These are phyloP conservation scores for Boechera retrofracta DNA, from an alignment of 345 rosid genomes.

Conservation along the genomic window DNA sequence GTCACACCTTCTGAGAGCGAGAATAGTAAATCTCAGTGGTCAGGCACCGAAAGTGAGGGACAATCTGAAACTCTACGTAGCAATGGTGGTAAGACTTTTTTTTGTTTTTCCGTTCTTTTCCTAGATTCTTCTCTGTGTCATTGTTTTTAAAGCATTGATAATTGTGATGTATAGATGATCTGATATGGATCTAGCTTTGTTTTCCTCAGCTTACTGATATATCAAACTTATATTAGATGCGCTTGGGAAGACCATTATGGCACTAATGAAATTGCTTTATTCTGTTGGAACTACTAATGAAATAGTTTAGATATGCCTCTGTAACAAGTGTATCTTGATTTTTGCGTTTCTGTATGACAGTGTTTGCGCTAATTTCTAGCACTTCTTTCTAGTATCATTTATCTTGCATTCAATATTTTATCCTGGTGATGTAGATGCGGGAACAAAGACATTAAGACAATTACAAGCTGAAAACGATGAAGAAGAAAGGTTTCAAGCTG, in stretches of 20 bases:
- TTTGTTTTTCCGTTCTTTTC: slow-evolving; percentile 8
- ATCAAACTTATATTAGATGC: slow-evolving; percentile 11
- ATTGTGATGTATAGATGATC: slow-evolving; percentile 6
- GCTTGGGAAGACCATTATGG: slow-evolving; percentile 10
- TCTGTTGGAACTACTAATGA: background rate
- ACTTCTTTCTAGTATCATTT: slow-evolving; percentile 13
- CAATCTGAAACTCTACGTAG: slow-evolving; percentile 36
- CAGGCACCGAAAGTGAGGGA: slow-evolving; percentile 41
- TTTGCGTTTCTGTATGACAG: slow-evolving; percentile 15
- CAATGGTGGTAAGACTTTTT: slow-evolving; percentile 48
- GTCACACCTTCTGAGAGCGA: slow-evolving; percentile 55
- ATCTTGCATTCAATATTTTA: slow-evolving; percentile 38
- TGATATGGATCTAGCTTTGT: background rate
- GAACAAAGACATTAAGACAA: slow-evolving; percentile 70
- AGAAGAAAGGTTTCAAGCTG: slow-evolving; percentile 94
- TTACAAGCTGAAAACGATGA: slow-evolving; percentile 82
- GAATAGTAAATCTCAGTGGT: slow-evolving; percentile 48
- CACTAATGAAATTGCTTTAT: background rate
- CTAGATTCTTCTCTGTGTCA: slow-evolving; percentile 1
- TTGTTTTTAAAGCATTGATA: background rate
- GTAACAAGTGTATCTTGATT: background rate
- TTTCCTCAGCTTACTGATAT: slow-evolving; percentile 3
- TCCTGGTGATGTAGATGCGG: slow-evolving; percentile 50
- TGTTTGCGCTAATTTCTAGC: slow-evolving; percentile 7
- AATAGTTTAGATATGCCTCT: background rate